A percentile compares a stretch with the other conserved stretches of the same genome.
These are phyloP conservation scores for Lunasporangiospora selenospora DNA, from an alignment of 192 early-diverging fungal genomes.

Conservation along the genomic window DNA sequence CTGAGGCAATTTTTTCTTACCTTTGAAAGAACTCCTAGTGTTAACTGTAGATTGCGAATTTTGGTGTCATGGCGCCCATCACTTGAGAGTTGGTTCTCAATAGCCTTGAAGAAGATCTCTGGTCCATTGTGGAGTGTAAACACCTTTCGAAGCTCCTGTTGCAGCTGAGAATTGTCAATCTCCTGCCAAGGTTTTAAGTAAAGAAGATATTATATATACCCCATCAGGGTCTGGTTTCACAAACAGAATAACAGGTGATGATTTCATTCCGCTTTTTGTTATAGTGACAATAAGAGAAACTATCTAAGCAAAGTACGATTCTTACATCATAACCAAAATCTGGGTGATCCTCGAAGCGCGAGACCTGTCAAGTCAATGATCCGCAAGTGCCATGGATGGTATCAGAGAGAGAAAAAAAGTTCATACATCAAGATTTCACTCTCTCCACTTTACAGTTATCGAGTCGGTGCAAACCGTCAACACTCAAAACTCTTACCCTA, in stretches of 20 bases:
- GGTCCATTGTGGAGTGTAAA: constrained; percentile 19
- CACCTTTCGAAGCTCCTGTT: constrained; percentile 19
- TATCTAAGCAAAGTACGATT: not conserved
- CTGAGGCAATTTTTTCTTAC: not conserved
- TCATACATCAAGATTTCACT: not conserved
- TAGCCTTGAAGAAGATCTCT: constrained; percentile 18
- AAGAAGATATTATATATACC: not conserved
- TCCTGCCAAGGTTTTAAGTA: constrained; percentile 23
- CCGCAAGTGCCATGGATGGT: constrained; percentile 16
- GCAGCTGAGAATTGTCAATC: constrained; percentile 25
- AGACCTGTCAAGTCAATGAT: too few relatives aligned
- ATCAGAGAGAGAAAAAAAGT: not conserved
- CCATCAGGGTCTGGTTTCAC: too few relatives aligned
- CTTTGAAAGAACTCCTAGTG: constrained; percentile 24
- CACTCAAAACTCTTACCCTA: constrained; percentile 3
- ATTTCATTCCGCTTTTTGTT: too few relatives aligned
- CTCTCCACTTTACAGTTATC: too few relatives aligned
- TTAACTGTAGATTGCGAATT: constrained; percentile 4
- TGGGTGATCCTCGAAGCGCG: constrained; percentile 21
- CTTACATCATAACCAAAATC: constrained; percentile 32
- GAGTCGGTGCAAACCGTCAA: not conserved
- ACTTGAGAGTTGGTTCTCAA: constrained; percentile 14
- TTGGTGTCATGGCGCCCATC: constrained; percentile 14
- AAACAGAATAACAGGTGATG: too few relatives aligned
- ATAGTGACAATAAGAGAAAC: not conserved